phyloP scores from a whole-genome alignment of 495 filamentous ascomycete species.

The Neurospora discreta region DNA sequence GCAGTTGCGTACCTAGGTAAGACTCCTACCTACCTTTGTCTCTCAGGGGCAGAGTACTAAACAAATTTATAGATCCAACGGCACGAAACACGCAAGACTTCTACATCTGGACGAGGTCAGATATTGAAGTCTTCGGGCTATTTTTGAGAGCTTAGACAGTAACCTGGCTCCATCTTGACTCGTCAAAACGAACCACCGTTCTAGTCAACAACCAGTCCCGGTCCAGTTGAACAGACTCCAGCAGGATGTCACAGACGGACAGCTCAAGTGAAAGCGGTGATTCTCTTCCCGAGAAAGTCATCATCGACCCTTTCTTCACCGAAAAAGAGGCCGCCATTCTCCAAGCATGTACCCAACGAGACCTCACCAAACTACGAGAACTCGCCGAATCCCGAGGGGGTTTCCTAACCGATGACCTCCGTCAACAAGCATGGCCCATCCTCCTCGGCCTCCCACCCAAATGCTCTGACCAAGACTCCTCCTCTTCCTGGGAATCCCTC shows the following conservation, averaged over 20 bases:
- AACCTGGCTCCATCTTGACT: background rate
- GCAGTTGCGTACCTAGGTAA: background rate
- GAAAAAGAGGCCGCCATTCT: constrained; percentile 36
- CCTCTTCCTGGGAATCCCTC: constrained; percentile 40
- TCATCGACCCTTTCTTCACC: background rate
- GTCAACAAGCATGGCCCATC: constrained; percentile 74
- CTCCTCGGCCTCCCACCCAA: constrained; percentile 48
- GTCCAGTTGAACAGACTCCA: background rate
- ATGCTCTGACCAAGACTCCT: constrained; percentile 12
- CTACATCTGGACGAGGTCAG: too few species aligned
- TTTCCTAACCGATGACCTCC: constrained; percentile 68
- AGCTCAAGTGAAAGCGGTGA: background rate
- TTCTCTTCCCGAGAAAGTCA: constrained; percentile 9
- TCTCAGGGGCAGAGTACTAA: background rate
- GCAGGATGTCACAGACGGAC: constrained; percentile 1
- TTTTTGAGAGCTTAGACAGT: background rate
- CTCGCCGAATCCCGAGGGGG: constrained; percentile 67
- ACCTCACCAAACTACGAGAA: constrained; percentile 50
- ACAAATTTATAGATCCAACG: background rate
- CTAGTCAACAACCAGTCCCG: background rate
- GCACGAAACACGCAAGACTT: too few species aligned
- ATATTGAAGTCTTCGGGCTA: too few species aligned
- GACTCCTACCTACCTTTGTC: background rate
- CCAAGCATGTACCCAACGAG: constrained; percentile 52
- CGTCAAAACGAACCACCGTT: background rate